phyloP scores from a whole-genome alignment of 768 basidiomycete species.

The Rhodotorula diobovata region DNA sequence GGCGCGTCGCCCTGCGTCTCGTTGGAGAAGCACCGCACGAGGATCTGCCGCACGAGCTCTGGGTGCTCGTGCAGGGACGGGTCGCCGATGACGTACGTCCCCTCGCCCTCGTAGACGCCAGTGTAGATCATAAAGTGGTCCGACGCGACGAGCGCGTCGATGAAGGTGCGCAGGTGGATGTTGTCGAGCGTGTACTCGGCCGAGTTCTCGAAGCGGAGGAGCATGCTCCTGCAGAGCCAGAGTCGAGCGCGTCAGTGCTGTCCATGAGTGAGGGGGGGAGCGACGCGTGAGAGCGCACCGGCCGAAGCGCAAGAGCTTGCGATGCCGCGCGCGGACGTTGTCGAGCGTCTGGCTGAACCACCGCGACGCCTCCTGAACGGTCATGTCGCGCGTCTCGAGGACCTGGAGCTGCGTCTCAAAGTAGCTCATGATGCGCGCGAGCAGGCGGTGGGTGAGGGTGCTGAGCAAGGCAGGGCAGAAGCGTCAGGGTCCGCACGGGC shows the following conservation, averaged over 20 bases:
- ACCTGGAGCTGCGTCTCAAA: conserved; percentile 86
- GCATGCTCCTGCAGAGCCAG: conserved; percentile 51
- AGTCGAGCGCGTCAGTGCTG: conserved; percentile 2
- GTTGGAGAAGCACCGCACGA: conserved; percentile 70
- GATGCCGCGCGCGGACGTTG: conserved; percentile 80
- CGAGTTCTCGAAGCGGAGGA: conserved; percentile 86
- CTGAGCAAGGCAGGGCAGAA: conserved; percentile 51
- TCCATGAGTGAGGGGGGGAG: conserved; percentile 8
- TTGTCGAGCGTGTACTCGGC: conserved; percentile 81
- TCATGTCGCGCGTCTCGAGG: conserved; percentile 55
- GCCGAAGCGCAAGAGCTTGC: conserved; percentile 93
- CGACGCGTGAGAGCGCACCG: conserved; percentile 38
- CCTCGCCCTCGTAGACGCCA: conserved; percentile 76
- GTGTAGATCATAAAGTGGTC: conserved; percentile 95
- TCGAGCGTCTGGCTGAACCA: conserved; percentile 95
- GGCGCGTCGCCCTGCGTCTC: conserved; percentile 33
- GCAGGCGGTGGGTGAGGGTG: conserved; percentile 83
- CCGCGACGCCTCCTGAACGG: conserved; percentile 69
- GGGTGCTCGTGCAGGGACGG: conserved; percentile 68
- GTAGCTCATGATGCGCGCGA: conserved; percentile 86
- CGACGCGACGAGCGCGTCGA: conserved; percentile 69
- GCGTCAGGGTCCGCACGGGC: too few relatives aligned
- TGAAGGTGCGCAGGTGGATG: conserved; percentile 69
- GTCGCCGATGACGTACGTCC: conserved; percentile 83
- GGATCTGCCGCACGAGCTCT: conserved; percentile 69